These are phyloP conservation scores for Cladophialophora immunda DNA, from an alignment of 2,329 filamentous ascomycete species.

Conservation along the genomic window DNA sequence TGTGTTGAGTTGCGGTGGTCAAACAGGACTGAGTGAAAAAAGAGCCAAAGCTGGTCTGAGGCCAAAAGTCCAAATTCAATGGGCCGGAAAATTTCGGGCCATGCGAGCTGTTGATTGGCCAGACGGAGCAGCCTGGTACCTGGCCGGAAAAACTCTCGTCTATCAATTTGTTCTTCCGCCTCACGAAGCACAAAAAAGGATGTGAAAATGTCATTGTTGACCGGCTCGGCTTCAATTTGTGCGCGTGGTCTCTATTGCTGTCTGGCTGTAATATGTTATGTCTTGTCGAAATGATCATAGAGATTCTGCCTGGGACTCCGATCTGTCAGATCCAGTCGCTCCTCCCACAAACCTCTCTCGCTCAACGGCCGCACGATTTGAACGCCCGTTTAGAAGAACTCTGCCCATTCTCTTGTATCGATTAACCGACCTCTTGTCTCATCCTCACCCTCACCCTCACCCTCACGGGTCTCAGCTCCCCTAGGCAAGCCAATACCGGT, in stretches of 20 bases:
- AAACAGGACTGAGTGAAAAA: slow-evolving; percentile 44
- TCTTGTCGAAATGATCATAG: neutral
- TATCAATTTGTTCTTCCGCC: neutral
- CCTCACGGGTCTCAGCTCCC: neutral
- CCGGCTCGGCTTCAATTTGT: neutral
- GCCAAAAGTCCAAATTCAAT: slow-evolving; percentile 8
- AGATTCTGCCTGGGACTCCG: neutral
- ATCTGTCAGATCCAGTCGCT: neutral
- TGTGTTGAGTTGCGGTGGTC: slow-evolving; percentile 18
- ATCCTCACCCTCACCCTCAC: neutral
- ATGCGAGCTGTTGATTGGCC: slow-evolving; percentile 33
- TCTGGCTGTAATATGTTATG: neutral
- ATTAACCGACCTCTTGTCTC: neutral
- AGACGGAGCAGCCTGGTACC: neutral
- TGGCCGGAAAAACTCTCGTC: slow-evolving; percentile 6
- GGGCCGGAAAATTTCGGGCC: slow-evolving; percentile 18
- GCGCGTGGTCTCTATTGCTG: neutral
- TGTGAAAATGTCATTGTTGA: neutral
- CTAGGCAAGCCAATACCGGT: slow-evolving; percentile 6
- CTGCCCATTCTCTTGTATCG: neutral
- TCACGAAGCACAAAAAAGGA: neutral
- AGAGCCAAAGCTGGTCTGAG: slow-evolving; percentile 30
- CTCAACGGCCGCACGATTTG: neutral
- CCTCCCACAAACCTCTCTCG: neutral
- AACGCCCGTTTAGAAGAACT: neutral